Evolutionary conservation across 176 grass and related monocot genomes (phyloP), one percentile per base, ranked within the genome.

Genomic region (Paspalum notatum): DNA sequence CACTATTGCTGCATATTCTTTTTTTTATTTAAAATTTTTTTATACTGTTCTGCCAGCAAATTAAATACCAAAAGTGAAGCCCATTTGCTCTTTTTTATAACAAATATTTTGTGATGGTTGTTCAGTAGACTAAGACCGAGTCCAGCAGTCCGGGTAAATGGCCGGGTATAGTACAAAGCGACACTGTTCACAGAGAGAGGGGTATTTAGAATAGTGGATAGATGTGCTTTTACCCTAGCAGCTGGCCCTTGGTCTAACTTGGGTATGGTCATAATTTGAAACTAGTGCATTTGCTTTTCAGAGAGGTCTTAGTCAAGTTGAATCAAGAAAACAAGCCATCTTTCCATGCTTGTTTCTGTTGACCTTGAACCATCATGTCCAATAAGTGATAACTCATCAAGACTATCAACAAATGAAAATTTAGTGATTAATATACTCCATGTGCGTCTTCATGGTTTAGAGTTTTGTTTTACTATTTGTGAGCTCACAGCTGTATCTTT

Each of bases 271-370:
- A 39, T 58, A 59, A 74, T 57, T 42, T 2, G n/a, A 76, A 77
- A 59, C 0, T 26, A 2, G n/a, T n/a, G n/a, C 45, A 2, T 50
- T 5, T 5, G 49, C 43, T 38, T 32, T 20, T 24, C 49, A 20
- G n/a, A 57, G 17, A 22, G 12, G 46, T 45, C 10, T 46, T 22
- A 27, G 38, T n/a, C 25, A 56, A 56, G 9, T 32, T 10, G 9
- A 62, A 40, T 21, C 25, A 71, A 81, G 12, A 40, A 59, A 60
- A 56, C 61, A 46, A 8, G 52, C 17, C 42, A 62, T 26, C 44
- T 83, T 61, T 62, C 66, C 20, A 78, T 68, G 7, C 2, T 74
- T 77, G 12, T 65, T 75, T 54, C 14, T 80, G 18, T 62, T 63
- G 54, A 74, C 27, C 20, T 67, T 15, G 11, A 56, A 44, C 66